Evolutionary conservation across 2,329 filamentous ascomycete genomes (phyloP).

Genomic region (Trichoderma hamatum): DNA sequence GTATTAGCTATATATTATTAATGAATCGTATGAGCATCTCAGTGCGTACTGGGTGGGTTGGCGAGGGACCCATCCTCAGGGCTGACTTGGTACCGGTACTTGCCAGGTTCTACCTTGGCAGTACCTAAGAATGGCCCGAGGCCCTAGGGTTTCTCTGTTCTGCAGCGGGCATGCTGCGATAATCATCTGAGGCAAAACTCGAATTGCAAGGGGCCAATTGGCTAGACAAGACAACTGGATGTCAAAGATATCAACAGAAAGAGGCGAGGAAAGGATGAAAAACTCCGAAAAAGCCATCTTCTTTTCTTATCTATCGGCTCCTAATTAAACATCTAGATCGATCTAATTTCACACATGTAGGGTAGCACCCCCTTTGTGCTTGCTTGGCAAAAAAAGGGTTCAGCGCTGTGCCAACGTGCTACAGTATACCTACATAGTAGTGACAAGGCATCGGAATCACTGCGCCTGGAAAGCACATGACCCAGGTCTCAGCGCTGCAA

Average conservation of each 20-base stretch:
- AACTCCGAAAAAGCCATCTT: not conserved
- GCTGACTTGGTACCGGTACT: constrained; percentile 23
- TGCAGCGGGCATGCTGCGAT: not conserved
- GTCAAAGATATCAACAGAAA: not conserved
- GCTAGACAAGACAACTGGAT: not conserved
- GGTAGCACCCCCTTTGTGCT: constrained; percentile 1
- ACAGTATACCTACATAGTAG: not conserved
- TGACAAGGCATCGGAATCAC: no score
- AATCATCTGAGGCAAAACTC: not conserved
- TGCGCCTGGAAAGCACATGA: not conserved
- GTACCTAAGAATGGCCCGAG: not conserved
- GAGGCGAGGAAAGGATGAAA: not conserved
- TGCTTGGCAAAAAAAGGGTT: not conserved
- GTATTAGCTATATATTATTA: not conserved
- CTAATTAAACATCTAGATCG: constrained; percentile 6
- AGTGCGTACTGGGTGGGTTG: not conserved
- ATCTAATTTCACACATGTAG: constrained; percentile 10
- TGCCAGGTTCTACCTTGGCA: not conserved
- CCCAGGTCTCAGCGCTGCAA: not conserved
- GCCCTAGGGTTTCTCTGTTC: no score
- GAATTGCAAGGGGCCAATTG: not conserved
- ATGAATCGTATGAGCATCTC: not conserved
- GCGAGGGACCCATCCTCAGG: constrained; percentile 14
- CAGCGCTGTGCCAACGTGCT: not conserved
- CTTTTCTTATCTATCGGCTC: not conserved